Evolutionary conservation across 192 early-diverging fungal species (phyloP).

Genomic region (Kappamyces sp.): DNA sequence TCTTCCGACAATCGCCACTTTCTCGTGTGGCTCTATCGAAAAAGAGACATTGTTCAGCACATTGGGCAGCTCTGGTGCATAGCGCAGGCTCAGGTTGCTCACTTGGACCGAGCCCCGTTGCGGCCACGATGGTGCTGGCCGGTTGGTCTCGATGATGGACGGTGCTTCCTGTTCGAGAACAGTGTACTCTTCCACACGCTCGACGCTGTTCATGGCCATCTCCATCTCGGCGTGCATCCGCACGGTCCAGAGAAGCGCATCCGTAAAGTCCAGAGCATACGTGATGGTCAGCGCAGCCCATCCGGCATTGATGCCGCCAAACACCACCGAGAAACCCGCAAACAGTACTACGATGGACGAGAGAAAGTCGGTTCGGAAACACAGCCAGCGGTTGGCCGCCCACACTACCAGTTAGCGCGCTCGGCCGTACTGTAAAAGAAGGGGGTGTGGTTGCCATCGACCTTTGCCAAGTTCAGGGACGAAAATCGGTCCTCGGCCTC

Average conservation of each 20-base stretch:
- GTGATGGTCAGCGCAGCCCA: conserved; percentile 80
- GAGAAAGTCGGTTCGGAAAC: conserved; percentile 72
- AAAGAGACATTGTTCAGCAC: conserved; percentile 30
- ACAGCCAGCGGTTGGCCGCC: conserved; percentile 66
- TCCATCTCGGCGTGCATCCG: conserved; percentile 69
- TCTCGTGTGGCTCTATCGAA: conserved; percentile 28
- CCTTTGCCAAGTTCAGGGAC: conserved; percentile 13
- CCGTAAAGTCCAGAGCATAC: conserved; percentile 81
- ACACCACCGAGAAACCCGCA: conserved; percentile 63
- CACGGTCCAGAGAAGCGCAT: conserved; percentile 74
- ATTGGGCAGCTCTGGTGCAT: conserved; percentile 34
- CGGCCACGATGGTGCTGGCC: conserved; percentile 39
- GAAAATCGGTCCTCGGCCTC: conserved; percentile 48
- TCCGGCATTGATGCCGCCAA: conserved; percentile 68
- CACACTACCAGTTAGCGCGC: background rate
- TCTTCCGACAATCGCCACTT: conserved; percentile 42
- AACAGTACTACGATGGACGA: conserved; percentile 73
- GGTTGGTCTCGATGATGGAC: conserved; percentile 41
- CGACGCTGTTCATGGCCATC: conserved; percentile 82
- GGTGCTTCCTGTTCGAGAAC: conserved; percentile 70
- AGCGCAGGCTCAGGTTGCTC: conserved; percentile 33
- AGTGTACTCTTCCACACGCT: conserved; percentile 80
- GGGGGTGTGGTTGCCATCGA: conserved; percentile 26
- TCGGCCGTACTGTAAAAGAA: conserved; percentile 18
- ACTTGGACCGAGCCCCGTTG: conserved; percentile 31